Base-by-base conservation (phyloP, 1,284 basidiomycete species). In the Austroboletus novae-zelandiae region DNA sequence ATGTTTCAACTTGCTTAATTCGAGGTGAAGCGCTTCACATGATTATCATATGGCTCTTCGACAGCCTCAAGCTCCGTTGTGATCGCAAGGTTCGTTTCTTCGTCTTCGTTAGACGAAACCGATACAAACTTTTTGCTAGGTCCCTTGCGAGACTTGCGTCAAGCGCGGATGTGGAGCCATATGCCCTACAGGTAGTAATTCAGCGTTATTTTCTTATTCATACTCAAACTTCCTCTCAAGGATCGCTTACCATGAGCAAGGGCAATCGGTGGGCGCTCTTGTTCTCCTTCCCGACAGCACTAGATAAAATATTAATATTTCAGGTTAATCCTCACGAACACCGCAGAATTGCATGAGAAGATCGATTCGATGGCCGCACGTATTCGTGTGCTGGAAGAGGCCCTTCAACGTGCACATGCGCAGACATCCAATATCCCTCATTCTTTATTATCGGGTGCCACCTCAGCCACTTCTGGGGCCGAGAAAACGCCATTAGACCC, bases 61-160 rank as follows among this genome's bases (percentile, higher is more conserved):
- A 27, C 25, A 80, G 87, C 49, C 72, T 89, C 48, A 90, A 89
- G 65, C 71, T 89, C 51, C 76, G 79, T 40, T 89, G 86, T 61
- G 86, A 89, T 64, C 79, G 82, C 58, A 81, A 82, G 68, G 85
- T 83, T 58, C 27, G 64, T 49, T 48, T 17, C 27, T 46, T 41
- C 32, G 5, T 29, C 15, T 5, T 18, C 2, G 1, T n/a, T 20
- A n/a, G 11, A 13, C n/a, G 9, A 39, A 8, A 29, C 31, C 42
- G 34, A 3, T 10, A 42, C 18, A 40, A 48, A 27, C 5, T 27
- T 27, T 32, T 18, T 14, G 9, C 9, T 17, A 87, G 81, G 74
- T 86, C 44, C 86, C 86, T 18, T 88, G 85, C 67, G 81, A 83
- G 67, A 87, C 80, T 58, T 88, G 85, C 63, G 76, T 77, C 35